Conservation (phyloP, 2,329 filamentous ascomycete species). For the Pseudocercospora eumusae region DNA sequence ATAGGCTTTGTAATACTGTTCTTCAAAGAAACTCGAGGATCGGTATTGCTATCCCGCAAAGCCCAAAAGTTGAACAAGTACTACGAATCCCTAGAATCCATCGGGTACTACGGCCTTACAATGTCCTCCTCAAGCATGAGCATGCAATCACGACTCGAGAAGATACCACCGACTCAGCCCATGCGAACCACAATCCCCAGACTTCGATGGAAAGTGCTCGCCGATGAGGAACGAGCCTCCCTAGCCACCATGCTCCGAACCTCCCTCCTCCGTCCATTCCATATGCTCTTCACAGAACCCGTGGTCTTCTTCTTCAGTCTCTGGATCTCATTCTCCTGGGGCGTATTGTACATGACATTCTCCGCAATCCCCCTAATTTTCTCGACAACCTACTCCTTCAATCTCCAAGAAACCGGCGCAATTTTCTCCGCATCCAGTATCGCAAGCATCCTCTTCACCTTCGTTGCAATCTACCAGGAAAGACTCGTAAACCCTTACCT, state of each 20-base stretch:
- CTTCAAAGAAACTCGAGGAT: conserved; percentile 80
- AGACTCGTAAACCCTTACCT: conserved; percentile 26
- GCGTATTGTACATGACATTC: conserved; percentile 82
- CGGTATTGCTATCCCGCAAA: conserved; percentile 75
- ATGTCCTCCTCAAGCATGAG: conserved; percentile 41
- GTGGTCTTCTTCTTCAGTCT: conserved; percentile 84
- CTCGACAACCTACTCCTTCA: conserved; percentile 65
- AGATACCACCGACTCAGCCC: conserved; percentile 33
- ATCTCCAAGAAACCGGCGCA: conserved; percentile 65
- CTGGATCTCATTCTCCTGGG: conserved; percentile 90
- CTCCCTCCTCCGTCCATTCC: conserved; percentile 76
- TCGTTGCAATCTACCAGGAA: conserved; percentile 59
- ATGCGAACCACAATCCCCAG: conserved; percentile 22
- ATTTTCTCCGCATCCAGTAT: conserved; percentile 76
- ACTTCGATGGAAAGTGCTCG: conserved; percentile 75
- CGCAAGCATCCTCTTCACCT: conserved; percentile 65
- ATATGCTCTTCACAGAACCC: conserved; percentile 72
- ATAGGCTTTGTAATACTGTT: conserved; percentile 66
- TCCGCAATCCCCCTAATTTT: conserved; percentile 79
- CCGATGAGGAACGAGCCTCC: conserved; percentile 73
- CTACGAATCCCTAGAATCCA: conserved; percentile 71
- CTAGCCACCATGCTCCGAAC: conserved; percentile 69
- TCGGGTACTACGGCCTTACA: conserved; percentile 61
- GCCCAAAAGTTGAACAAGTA: conserved; percentile 73
- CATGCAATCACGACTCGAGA: conserved; percentile 22